Conservation (phyloP, 352 stramenopile species). For the Thalassiosira exigua region DNA sequence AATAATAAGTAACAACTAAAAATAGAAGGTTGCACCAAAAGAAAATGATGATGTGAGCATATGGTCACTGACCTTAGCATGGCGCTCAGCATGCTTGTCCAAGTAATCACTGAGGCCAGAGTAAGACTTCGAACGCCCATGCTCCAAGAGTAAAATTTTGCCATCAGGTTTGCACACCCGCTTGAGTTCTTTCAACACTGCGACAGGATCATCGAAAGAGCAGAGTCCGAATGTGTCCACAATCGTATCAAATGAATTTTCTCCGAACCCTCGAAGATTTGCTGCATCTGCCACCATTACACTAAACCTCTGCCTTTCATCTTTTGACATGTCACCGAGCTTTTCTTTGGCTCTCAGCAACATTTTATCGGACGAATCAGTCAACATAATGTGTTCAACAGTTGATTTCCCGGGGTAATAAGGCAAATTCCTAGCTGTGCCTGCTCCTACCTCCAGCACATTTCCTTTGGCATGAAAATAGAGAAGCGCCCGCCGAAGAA, state of each 20-base stretch:
- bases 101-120: slow-evolving; percentile 90
- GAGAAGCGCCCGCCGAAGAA: slow-evolving; percentile 81
- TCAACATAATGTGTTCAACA: slow-evolving; percentile 71
- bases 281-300: slow-evolving; percentile 67
- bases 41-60: too few species aligned
- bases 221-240: slow-evolving; percentile 97
- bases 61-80: too few species aligned
- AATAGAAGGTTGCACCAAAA: too few species aligned
- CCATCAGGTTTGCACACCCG: slow-evolving; percentile 89
- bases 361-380: slow-evolving; percentile 78
- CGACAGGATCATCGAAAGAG: slow-evolving; percentile 93
- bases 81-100: slow-evolving; percentile 91
- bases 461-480: slow-evolving; percentile 86
- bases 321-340: slow-evolving; percentile 41
- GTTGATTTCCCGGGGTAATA: slow-evolving; percentile 86
- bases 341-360: slow-evolving; percentile 74
- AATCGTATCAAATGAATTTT: slow-evolving; percentile 91
- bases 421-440: slow-evolving; percentile 91
- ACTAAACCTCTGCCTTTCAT: slow-evolving; percentile 56
- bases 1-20: too few species aligned
- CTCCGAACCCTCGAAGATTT: slow-evolving; percentile 75
- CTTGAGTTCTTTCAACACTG: slow-evolving; percentile 91
- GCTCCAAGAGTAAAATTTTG: slow-evolving; percentile 94
- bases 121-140: slow-evolving; percentile 90
- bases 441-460: slow-evolving; percentile 92